Evolutionary conservation across 495 filamentous ascomycete species (phyloP), one percentile per base, ranked within the genome.

Genomic region (Aspergillus baeticus): DNA sequence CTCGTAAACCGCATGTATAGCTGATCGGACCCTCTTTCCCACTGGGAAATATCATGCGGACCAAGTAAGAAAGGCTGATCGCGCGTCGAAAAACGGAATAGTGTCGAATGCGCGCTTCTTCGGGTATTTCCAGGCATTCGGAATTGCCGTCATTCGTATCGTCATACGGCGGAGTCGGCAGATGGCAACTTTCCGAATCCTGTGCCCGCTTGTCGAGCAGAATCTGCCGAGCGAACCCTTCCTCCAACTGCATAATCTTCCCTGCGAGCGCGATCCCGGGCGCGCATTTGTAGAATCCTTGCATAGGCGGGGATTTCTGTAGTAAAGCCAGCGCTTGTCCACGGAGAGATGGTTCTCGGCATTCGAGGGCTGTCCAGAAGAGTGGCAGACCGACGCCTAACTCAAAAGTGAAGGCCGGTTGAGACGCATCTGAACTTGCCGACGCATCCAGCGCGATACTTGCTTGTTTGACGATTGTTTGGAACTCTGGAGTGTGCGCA

Each of bases 341-440:
- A 2, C 71, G 57, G 13, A 68, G 39, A 6, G 7, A 17, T 0
- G 65, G 65, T 2, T 71, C 58, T 2, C 68, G 69, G 45, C 71
- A 73, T 57, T 63, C 63, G 3, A 70, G 42, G 2, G 51, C 60
- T 1, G 65, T 67, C 15, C 71, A 53, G 44, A 62, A 69, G 0
- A 69, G 60, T 3, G 67, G 65, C 7, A 64, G 26, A 4, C 60
- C 63, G 10, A 71, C 49, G 8, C 60, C 63, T 13, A 66, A 36
- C 15, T 73, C 70, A 29, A 71, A 71, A 10, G 66, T 71, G 35
- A 67, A 71, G 5, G 64, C 64, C 17, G 67, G 62, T 21, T 68
- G 63, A 8, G 56, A 61, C 1, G 67, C 63, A 33, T 68, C 63
- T 35, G 54, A 17, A n/a, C 55, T 47, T 14, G 42, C 41, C 1